phyloP scores from a whole-genome alignment of 257 asterid genomes.

The Solanum chiquidenum region DNA sequence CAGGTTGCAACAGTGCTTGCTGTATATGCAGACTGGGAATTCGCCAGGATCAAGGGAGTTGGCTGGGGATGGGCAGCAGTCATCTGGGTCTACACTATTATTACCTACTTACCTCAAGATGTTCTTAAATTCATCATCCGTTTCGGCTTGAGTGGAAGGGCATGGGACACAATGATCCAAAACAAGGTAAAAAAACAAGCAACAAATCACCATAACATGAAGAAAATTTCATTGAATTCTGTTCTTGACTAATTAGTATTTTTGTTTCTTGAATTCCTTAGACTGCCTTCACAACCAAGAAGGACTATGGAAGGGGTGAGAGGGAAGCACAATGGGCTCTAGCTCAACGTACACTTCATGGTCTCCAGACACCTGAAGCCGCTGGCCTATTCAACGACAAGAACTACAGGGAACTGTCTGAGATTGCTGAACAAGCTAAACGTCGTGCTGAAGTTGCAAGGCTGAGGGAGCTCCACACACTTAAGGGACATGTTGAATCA shows the following conservation, averaged over 20 bases:
- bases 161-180: conserved; percentile 75
- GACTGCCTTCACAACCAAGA: conserved; percentile 83
- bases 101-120: conserved; percentile 79
- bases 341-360: conserved; percentile 79
- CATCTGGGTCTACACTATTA: conserved; percentile 58
- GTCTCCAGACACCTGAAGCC: conserved; percentile 33
- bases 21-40: conserved; percentile 64
- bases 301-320: conserved; percentile 69
- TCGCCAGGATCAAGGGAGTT: conserved; percentile 63
- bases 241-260: neutral
- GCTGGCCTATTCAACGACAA: conserved; percentile 24
- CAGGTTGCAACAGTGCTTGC: conserved; percentile 63
- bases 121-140: conserved; percentile 67
- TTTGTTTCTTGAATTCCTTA: neutral
- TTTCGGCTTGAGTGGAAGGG: conserved; percentile 48
- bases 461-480: conserved; percentile 74
- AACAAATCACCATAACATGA: neutral
- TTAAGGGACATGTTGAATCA: conserved; percentile 74
- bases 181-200: conserved; percentile 37
- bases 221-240: neutral
- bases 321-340: conserved; percentile 83
- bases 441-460: conserved; percentile 79
- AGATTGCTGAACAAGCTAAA: conserved; percentile 68
- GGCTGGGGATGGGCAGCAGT: conserved; percentile 94
- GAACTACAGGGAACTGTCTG: conserved; percentile 36